Base-by-base conservation (phyloP, 2,329 filamentous ascomycete genomes). In the Aphanocladium album region DNA sequence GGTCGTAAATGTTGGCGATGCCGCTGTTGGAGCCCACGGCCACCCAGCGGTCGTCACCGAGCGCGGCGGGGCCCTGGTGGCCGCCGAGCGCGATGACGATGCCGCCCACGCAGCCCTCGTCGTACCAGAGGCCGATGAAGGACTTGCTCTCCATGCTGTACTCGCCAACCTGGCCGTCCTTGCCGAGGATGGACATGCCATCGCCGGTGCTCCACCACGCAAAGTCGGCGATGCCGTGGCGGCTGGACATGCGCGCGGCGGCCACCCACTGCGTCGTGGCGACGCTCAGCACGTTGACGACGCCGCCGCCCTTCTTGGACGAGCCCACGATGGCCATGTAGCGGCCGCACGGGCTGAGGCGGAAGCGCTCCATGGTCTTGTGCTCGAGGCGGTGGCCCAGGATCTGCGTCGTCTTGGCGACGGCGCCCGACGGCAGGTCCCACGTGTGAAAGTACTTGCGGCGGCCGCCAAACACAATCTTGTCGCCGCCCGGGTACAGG, bases 401-500 rank as follows among this genome's bases (percentile, higher is more conserved):
- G 62, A 95, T 78, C 71, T 89, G 81, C 67, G 85, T 86, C 49
- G 96, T 84, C 75, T 96, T 96, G 69, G 93, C 89, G 53, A 99
- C 86, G 14, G 81, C 79, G 47, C 95, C 95, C 0, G 89, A 88
- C 47, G 88, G 80, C 25, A 99, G 82, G 69, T 98, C 88, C 95
- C 95, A 99, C 66, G 89, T 87, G 76, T 98, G 95, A 75, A 98
- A 97, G 78, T 92, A 98, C 64, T 87, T 87, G 54, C 95, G 86
- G 39, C 93, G 88, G 41, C 93, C 93, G 19, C 92, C 89, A 62
- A 97, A 90, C 73, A 96, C 90, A 66, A 99, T 89, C 67, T 89
- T 89, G 64, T 89, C 87, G 64, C 90, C 91, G 17, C 77, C 77
- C 5, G 89, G 85, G 27, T 82, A 84, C 61, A 92, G 80, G 74